Evolutionary conservation across 2,329 filamentous ascomycete species (phyloP), one percentile per base, ranked within the genome.

Genomic region (Stylonectria norvegica): DNA sequence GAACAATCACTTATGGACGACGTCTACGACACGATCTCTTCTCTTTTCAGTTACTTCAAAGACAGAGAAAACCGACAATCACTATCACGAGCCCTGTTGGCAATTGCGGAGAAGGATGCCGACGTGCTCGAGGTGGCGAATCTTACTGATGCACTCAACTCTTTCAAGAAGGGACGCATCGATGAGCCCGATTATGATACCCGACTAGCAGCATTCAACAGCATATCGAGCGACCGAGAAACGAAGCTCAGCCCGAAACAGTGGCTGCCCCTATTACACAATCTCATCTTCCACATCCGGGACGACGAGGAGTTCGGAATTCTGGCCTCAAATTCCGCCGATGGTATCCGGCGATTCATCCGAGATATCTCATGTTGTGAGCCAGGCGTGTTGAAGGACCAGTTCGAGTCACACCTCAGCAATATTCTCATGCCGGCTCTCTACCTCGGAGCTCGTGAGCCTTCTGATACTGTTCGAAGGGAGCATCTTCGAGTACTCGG

Each of bases 301-400:
- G 81, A 91, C 49, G 84, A 89, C 40, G 89, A 95, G 47, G 93
- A 98, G 61, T 83, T 94, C 49, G 86, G 88, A 32, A 86, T 96
- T 34, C 70, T 95, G 11, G 75, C 79, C 0, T 75, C 77, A 2
- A 96, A 91, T 60, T 88, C 93, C 5, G 86, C 89, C 0, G 85
- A 90, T 56, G 79, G 81, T 5, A 68, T 98, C 27, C 86, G 85
- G 54, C 78, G 83, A 36, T 93, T 96, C 56, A 75, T 95, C 22
- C 78, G 87, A 52, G 74, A 78, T 34, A 73, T 75, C 3, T 68
- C 75, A 3, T 57, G 67, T n/a, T 69, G 67, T 28, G 31, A 45
- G 19, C 38, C 42, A 16, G 58, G 61, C 16, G 64, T 66, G 8
- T 15, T 57, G 57, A 36, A 57, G 61, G 11, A 70, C 31, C 64